Conservation (phyloP, 1,284 basidiomycete genomes). For the Grifola frondosa region DNA sequence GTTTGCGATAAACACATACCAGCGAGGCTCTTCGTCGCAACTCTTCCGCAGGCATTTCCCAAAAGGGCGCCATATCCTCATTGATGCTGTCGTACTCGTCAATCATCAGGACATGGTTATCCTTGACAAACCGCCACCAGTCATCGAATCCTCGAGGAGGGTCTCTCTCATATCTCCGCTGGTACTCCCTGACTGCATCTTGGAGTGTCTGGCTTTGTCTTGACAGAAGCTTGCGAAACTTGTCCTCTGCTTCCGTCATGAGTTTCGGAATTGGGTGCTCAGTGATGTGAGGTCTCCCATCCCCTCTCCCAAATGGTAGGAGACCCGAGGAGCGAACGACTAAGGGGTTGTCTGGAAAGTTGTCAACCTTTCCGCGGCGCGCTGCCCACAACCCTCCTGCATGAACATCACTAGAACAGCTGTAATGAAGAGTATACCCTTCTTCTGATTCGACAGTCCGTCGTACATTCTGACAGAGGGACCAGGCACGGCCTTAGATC, state of each 20-base stretch:
- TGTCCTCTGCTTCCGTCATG: constrained; percentile 75
- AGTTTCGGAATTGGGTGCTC: constrained; percentile 81
- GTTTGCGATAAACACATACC: constrained; percentile 39
- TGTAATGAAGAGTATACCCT: constrained; percentile 44
- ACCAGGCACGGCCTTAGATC: too few relatives aligned
- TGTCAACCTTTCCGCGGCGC: constrained; percentile 25
- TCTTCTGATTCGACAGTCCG: constrained; percentile 29
- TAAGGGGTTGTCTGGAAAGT: constrained; percentile 27
- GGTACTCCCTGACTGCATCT: constrained; percentile 80
- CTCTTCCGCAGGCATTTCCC: constrained; percentile 70
- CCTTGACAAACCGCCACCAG: constrained; percentile 84
- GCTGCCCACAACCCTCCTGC: constrained; percentile 55
- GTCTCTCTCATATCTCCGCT: constrained; percentile 68
- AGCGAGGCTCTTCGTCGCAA: constrained; percentile 70
- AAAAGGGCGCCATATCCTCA: constrained; percentile 81
- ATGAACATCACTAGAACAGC: constrained; percentile 54
- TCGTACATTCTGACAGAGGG: constrained; percentile 23
- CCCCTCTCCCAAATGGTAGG: constrained; percentile 22
- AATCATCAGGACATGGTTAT: constrained; percentile 74
- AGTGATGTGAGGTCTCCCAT: constrained; percentile 23
- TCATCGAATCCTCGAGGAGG: constrained; percentile 88
- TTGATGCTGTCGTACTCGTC: constrained; percentile 91
- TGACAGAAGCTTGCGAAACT: constrained; percentile 64
- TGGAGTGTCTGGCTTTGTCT: constrained; percentile 76
- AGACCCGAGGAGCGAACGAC: constrained; percentile 19